phyloP scores from a whole-genome alignment of 192 early-diverging fungal genomes.

The Globomyces pollinis-pini region DNA sequence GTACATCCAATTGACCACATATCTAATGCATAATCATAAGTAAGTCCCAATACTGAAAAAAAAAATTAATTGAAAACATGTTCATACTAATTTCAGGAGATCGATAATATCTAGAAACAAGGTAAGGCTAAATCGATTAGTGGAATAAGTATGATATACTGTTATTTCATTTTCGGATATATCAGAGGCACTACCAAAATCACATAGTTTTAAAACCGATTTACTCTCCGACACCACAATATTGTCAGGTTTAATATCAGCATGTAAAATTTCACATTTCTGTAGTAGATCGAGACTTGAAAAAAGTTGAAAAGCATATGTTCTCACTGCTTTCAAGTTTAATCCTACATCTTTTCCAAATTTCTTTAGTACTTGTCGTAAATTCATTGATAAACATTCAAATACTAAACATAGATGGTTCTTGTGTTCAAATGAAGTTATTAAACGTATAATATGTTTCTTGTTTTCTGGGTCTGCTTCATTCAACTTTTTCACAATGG shows the following conservation, averaged over 20 bases:
- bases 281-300: conserved; percentile 73
- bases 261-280: conserved; percentile 79
- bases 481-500: conserved; percentile 79
- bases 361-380: conserved; percentile 88
- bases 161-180: conserved; percentile 86
- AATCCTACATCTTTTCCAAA: conserved; percentile 91
- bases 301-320: conserved; percentile 88
- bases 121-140: too few species aligned
- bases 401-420: neutral
- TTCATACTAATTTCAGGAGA: conserved; percentile 92
- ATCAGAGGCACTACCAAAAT: conserved; percentile 89
- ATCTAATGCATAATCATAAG: conserved; percentile 83
- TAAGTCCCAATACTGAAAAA: conserved; percentile 67
- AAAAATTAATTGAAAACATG: too few species aligned
- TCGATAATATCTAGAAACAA: conserved; percentile 92
- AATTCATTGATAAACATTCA: conserved; percentile 58
- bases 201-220: conserved; percentile 80
- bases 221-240: conserved; percentile 78
- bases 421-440: conserved; percentile 83
- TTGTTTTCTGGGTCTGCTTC: conserved; percentile 79
- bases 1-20: conserved; percentile 95
- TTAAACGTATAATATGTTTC: conserved; percentile 80
- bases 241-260: conserved; percentile 98
- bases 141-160: too few species aligned
- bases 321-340: conserved; percentile 84